A percentile compares a stretch with the other conserved stretches of the same genome.
These are phyloP conservation scores for Cyberlindnera euphorbiae DNA, from an alignment of 805 yeast genomes.

Conservation along the genomic window DNA sequence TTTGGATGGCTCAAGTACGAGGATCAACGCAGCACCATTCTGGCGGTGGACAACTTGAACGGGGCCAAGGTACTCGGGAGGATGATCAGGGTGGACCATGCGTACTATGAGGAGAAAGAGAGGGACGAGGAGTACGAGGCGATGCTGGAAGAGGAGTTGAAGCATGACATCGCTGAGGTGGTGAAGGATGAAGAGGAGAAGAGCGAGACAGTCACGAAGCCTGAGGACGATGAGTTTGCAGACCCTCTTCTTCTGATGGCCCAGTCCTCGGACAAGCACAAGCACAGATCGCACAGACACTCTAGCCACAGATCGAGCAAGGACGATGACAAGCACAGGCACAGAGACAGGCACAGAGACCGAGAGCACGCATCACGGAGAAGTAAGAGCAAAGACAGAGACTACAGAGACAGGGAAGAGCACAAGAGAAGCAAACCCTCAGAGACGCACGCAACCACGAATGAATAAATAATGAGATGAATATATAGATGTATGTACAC, in stretches of 20 bases:
- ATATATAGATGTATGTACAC: constrained; percentile 1
- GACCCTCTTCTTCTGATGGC: constrained; percentile 24
- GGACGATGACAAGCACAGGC: not conserved
- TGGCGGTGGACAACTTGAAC: constrained; percentile 87
- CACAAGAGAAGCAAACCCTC: no score
- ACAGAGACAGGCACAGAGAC: constrained; percentile 1
- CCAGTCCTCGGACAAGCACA: constrained; percentile 1
- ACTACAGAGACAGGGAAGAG: constrained; percentile 5
- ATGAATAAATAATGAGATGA: not conserved
- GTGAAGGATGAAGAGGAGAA: constrained; percentile 2
- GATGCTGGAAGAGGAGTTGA: constrained; percentile 29
- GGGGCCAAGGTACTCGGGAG: constrained; percentile 55
- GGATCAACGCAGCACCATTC: constrained; percentile 69
- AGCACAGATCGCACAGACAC: not conserved
- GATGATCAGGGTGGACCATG: constrained; percentile 63
- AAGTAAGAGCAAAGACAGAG: not conserved
- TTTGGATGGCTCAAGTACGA: constrained; percentile 82
- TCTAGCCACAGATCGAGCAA: not conserved
- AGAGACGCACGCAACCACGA: not conserved
- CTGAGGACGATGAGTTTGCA: constrained; percentile 20
- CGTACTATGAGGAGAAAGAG: constrained; percentile 50
- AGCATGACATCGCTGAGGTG: constrained; percentile 25
- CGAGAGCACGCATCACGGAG: not conserved
- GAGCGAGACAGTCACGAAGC: not conserved
- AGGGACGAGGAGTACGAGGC: constrained; percentile 46